Percentiles rank a stretch among this genome's conserved stretches.
These are phyloP conservation scores for Arthrobotrys sinensis DNA, from an alignment of 2,329 filamentous ascomycete genomes.

Conservation along the genomic window DNA sequence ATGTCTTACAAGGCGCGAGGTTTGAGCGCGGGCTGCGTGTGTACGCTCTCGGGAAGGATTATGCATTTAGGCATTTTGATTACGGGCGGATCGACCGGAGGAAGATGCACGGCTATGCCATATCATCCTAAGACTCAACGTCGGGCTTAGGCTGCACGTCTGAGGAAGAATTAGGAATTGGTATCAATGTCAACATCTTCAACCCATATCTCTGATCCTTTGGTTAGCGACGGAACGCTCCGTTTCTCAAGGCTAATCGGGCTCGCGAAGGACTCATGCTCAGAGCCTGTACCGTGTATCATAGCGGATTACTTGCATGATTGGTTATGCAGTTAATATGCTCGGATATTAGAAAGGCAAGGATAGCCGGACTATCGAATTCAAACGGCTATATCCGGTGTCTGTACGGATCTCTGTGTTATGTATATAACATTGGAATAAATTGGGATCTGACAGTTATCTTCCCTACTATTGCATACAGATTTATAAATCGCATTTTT, in stretches of 20 bases:
- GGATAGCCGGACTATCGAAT: constrained; percentile 22
- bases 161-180: constrained; percentile 18
- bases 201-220: neutral
- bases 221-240: neutral
- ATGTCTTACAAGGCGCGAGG: constrained; percentile 32
- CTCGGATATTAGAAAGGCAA: constrained; percentile 13
- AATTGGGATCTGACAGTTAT: constrained; percentile 31
- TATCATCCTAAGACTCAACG: constrained; percentile 8
- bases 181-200: neutral
- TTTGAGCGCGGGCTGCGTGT: constrained; percentile 21
- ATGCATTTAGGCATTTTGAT: constrained; percentile 28
- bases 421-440: constrained; percentile 18
- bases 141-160: neutral
- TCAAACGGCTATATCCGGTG: constrained; percentile 27
- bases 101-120: constrained; percentile 13
- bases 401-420: neutral
- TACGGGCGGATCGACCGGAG: constrained; percentile 29
- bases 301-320: constrained; percentile 34
- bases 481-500: constrained; percentile 26
- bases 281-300: constrained; percentile 20
- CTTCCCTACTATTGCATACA: constrained; percentile 5
- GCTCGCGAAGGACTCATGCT: neutral
- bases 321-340: constrained; percentile 11
- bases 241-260: neutral
- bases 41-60: constrained; percentile 17